phyloP scores from a whole-genome alignment of 208 protist genomes.

The Leishmania mexicana region DNA sequence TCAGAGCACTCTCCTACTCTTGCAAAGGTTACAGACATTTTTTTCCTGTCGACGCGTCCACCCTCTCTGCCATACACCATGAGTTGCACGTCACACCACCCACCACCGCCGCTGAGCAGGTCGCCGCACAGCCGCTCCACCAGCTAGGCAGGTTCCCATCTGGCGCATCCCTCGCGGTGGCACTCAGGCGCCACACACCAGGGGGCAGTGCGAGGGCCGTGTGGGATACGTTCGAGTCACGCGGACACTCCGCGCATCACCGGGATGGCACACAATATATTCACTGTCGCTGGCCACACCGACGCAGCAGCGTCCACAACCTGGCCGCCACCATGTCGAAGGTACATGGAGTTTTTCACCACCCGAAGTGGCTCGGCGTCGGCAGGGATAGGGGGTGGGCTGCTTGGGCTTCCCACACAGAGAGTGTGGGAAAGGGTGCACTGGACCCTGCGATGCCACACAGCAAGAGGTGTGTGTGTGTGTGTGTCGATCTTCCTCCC shows the following conservation, averaged over 20 bases:
- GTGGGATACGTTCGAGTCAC: too few species aligned
- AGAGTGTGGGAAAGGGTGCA: background rate
- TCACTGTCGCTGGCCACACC: background rate
- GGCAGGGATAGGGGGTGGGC: background rate
- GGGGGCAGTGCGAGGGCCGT: too few species aligned
- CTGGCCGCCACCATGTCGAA: background rate
- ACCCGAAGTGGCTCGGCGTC: background rate
- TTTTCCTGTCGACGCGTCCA: background rate
- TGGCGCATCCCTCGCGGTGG: background rate
- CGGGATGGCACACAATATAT: background rate
- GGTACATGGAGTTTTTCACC: background rate
- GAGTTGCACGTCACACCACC: too few species aligned
- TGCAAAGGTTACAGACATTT: background rate
- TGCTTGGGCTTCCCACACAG: background rate
- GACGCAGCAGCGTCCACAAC: background rate
- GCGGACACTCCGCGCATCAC: background rate
- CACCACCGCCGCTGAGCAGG: background rate
- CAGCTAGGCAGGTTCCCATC: too few species aligned
- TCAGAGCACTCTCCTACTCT: background rate
- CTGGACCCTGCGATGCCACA: background rate
- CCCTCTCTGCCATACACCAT: too few species aligned
- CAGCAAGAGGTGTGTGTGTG: background rate
- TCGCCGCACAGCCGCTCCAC: background rate
- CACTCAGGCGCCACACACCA: background rate
- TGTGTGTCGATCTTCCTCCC: background rate